Evolutionary conservation across 257 asterid genomes (phyloP).

Genomic region (Rauvolfia tetraphylla): DNA sequence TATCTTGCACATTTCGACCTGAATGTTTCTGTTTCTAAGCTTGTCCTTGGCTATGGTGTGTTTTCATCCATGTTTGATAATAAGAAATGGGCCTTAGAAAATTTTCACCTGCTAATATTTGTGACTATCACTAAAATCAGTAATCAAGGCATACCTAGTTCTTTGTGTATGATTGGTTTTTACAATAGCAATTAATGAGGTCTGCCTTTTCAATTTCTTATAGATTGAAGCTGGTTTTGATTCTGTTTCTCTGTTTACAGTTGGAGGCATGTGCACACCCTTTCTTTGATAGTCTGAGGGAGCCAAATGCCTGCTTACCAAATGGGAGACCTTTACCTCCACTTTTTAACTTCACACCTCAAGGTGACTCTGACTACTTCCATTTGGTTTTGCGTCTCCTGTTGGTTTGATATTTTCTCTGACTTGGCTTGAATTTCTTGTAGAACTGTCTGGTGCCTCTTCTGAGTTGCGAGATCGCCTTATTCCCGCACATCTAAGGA

Average conservation of each 20-base stretch:
- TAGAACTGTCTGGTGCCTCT: slow-evolving; percentile 46
- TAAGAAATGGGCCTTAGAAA: not conserved
- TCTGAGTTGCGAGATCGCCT: slow-evolving; percentile 42
- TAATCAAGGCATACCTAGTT: not conserved
- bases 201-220: not conserved
- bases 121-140: not conserved
- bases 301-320: slow-evolving; percentile 60
- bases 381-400: not conserved
- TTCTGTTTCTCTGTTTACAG: slow-evolving; percentile 29
- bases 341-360: slow-evolving; percentile 66
- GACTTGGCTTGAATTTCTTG: slow-evolving; percentile 8
- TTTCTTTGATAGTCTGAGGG: slow-evolving; percentile 69
- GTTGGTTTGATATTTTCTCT: not conserved
- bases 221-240: slow-evolving; percentile 1
- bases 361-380: slow-evolving; percentile 36
- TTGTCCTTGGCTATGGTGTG: not conserved
- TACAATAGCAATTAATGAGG: not conserved
- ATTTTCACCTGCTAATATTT: not conserved
- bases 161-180: not conserved
- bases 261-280: slow-evolving; percentile 97
- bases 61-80: not conserved
- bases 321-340: slow-evolving; percentile 77
- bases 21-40: not conserved
- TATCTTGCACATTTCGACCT: not conserved
- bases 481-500: slow-evolving; percentile 30